phyloP scores from a whole-genome alignment of 495 filamentous ascomycete species.

The Daldinia decipiens region DNA sequence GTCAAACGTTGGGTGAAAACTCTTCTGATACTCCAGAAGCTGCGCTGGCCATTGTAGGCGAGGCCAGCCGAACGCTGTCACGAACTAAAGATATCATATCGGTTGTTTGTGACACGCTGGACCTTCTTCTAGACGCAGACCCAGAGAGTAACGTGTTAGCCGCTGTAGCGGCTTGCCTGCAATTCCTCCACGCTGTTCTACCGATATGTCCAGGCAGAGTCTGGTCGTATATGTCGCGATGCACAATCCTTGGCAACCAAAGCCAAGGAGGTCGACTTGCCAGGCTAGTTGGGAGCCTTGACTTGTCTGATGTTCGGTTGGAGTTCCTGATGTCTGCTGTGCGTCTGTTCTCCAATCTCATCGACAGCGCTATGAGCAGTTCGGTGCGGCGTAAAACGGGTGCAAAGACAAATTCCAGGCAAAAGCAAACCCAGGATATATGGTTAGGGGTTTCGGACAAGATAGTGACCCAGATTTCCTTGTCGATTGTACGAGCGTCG shows the following conservation, averaged over 20 bases:
- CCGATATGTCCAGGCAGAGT: constrained; percentile 79
- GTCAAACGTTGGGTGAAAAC: constrained; percentile 32
- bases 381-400: constrained; percentile 76
- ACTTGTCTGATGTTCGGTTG: constrained; percentile 78
- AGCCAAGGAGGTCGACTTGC: constrained; percentile 77
- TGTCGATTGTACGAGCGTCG: constrained; percentile 74
- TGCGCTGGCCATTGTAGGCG: constrained; percentile 66
- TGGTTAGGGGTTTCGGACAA: constrained; percentile 80
- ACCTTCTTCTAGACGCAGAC: constrained; percentile 71
- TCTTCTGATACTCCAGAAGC: constrained; percentile 45
- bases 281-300: constrained; percentile 76
- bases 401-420: constrained; percentile 61
- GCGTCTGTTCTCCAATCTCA: constrained; percentile 74
- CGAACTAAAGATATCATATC: constrained; percentile 80
- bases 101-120: constrained; percentile 85
- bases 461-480: constrained; percentile 75
- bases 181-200: constrained; percentile 78
- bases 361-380: constrained; percentile 78
- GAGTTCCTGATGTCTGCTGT: constrained; percentile 78
- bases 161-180: constrained; percentile 76
- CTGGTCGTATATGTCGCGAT: constrained; percentile 88
- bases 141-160: constrained; percentile 64
- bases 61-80: constrained; percentile 77
- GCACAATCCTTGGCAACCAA: constrained; percentile 76
- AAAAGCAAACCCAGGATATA: constrained; percentile 62